Evolutionary conservation across 2,329 filamentous ascomycete species (phyloP).

Genomic region (Diatrype stigma): DNA sequence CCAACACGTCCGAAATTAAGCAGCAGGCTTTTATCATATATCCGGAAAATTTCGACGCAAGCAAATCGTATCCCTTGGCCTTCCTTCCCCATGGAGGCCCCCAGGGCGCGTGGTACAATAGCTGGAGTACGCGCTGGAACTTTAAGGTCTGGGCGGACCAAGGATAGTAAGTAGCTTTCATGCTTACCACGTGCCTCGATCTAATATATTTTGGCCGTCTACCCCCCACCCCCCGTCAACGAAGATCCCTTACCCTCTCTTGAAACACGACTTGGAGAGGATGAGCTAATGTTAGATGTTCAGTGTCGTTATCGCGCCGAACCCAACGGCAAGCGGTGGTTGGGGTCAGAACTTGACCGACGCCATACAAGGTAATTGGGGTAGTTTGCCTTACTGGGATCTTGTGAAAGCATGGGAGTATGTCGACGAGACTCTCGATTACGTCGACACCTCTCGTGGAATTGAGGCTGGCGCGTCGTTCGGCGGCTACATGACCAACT

Average conservation of each 20-base stretch:
- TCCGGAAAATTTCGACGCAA: constrained; percentile 27
- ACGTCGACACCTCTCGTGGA: constrained; percentile 45
- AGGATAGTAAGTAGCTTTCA: constrained; percentile 33
- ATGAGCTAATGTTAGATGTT: too few relatives aligned
- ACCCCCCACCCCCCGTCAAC: too few relatives aligned
- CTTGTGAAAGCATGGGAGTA: constrained; percentile 49
- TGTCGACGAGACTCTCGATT: constrained; percentile 46
- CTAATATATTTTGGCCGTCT: too few relatives aligned
- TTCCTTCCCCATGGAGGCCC: constrained; percentile 53
- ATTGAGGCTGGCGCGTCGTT: constrained; percentile 51
- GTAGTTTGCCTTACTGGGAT: constrained; percentile 50
- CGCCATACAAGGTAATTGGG: constrained; percentile 46
- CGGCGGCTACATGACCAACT: constrained; percentile 55
- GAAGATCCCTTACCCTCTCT: too few relatives aligned
- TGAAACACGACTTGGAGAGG: too few relatives aligned
- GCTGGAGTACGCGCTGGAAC: constrained; percentile 51
- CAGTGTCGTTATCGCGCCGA: constrained; percentile 46
- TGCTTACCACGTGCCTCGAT: too few relatives aligned
- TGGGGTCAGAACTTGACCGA: constrained; percentile 52
- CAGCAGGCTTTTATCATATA: constrained; percentile 31
- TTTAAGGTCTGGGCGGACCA: constrained; percentile 53
- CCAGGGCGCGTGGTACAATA: constrained; percentile 47
- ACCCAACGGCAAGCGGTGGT: constrained; percentile 50
- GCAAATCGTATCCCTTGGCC: constrained; percentile 47
- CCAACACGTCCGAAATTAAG: constrained; percentile 28